Evolutionary conservation across 371 early-diverging fungal species (phyloP), one percentile per base, ranked within the genome.

Genomic region (Mortierella sp.): DNA sequence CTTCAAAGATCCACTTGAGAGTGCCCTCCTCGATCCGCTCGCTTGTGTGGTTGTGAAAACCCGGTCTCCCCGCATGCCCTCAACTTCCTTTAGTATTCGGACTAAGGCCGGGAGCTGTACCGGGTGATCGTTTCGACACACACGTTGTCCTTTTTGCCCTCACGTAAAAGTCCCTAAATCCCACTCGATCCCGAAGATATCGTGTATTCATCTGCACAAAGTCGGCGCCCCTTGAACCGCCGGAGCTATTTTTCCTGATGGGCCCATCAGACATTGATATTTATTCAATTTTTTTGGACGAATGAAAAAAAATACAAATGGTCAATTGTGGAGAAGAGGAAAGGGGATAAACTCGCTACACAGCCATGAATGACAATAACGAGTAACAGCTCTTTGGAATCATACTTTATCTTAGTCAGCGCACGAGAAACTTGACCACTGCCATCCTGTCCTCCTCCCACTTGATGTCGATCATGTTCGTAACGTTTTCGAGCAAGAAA

Each of bases 401-500:
- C 79, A 34, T 81, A 85, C 64, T 91, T 91, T 88, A 93, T 89
- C 14, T 85, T 83, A 1, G 92, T 91, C 39, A 85, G 2, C 92
- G 86, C n/a, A 93, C 39, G 34, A 93, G 90, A 53, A 92, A 91
- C 80, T 92, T 92, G 47, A 91, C 71, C 24, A 89, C 88, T 5
- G 90, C 91, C 85, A 86, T 88, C 43, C 87, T 76, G 10, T 91
- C 90, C 19, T 89, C 90, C 50, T 76, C 81, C n/a, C 43, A 88
- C 84, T 13, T 73, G 22, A n/a, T 67, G 64, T 80, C 80, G 0
- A 90, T 58, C 76, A 92, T 70, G 0, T 90, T 91, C 2, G 87
- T 85, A 16, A 92, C 92, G 70, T 92, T 93, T 65, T 93, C 93
- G 29, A 92, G 79, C 68, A 93, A 64, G 66, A n/a, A 92, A 91